These are phyloP conservation scores for Coemansia sp. DNA, from an alignment of 192 early-diverging fungal genomes.

Conservation along the genomic window DNA sequence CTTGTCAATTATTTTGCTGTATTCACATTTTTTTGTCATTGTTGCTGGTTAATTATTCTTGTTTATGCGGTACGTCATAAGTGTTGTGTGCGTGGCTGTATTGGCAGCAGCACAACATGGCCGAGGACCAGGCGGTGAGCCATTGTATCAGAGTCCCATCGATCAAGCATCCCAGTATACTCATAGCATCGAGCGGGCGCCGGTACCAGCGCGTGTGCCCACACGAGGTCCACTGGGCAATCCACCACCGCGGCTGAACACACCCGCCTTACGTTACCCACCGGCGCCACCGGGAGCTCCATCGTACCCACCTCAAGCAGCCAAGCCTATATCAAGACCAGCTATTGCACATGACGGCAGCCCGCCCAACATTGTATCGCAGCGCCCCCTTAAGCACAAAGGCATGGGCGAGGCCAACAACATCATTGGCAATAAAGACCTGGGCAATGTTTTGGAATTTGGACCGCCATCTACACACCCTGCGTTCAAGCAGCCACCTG, in stretches of 20 bases:
- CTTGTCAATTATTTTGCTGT: not conserved
- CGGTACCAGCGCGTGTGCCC: not conserved
- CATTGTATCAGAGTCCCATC: not conserved
- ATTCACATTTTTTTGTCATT: not conserved
- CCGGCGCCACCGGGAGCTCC: not conserved
- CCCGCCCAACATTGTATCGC: not conserved
- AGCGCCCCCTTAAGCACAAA: not conserved
- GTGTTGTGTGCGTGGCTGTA: not conserved
- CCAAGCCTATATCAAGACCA: not conserved
- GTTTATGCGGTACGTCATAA: not conserved
- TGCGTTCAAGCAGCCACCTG: not conserved
- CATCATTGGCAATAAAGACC: not conserved
- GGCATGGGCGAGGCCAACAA: not conserved
- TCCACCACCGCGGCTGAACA: not conserved
- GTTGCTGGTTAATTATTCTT: not conserved
- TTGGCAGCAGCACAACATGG: conserved; percentile 3
- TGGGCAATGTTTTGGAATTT: not conserved
- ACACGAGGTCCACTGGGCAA: not conserved
- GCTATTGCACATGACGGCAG: not conserved
- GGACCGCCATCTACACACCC: not conserved
- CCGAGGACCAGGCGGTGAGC: not conserved
- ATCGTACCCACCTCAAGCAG: not conserved
- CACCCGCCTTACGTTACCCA: not conserved
- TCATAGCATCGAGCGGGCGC: not conserved
- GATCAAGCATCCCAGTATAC: not conserved